Percentiles rank a stretch among this genome's conserved stretches.
Conservation (phyloP, 345 rosid species). For the Theobroma cacao region DNA sequence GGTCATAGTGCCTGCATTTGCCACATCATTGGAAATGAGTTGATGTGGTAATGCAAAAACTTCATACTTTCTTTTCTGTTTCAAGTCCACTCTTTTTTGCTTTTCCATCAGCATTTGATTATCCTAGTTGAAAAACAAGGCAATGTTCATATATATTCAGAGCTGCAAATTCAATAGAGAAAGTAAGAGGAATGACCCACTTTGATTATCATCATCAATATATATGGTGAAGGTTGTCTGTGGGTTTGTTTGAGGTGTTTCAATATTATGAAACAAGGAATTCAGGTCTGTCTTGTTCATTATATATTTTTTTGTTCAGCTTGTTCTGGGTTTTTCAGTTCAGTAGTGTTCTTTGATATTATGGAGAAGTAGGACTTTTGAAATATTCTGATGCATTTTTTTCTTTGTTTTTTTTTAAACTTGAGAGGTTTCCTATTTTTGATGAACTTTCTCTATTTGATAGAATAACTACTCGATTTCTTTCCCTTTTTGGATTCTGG, state of each 20-base stretch:
- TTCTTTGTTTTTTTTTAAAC: too few species aligned
- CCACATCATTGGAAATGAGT: slow-evolving; percentile 18
- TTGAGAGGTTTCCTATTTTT: background rate
- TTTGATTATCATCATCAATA: slow-evolving; percentile 3
- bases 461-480: background rate
- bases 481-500: background rate
- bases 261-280: background rate
- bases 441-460: background rate
- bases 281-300: slow-evolving; percentile 4
- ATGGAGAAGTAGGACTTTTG: background rate
- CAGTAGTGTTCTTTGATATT: background rate
- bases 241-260: background rate
- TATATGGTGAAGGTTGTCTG: background rate
- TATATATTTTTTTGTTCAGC: background rate
- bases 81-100: background rate
- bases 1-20: slow-evolving; percentile 13
- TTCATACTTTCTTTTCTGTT: background rate
- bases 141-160: background rate
- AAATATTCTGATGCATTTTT: too few species aligned
- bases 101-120: background rate
- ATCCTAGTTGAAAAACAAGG: background rate
- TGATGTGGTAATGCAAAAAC: background rate
- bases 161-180: background rate
- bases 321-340: background rate
- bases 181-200: background rate